These are phyloP conservation scores for Ophiosphaerella korrae DNA, from an alignment of 2,329 filamentous ascomycete genomes.

Conservation along the genomic window DNA sequence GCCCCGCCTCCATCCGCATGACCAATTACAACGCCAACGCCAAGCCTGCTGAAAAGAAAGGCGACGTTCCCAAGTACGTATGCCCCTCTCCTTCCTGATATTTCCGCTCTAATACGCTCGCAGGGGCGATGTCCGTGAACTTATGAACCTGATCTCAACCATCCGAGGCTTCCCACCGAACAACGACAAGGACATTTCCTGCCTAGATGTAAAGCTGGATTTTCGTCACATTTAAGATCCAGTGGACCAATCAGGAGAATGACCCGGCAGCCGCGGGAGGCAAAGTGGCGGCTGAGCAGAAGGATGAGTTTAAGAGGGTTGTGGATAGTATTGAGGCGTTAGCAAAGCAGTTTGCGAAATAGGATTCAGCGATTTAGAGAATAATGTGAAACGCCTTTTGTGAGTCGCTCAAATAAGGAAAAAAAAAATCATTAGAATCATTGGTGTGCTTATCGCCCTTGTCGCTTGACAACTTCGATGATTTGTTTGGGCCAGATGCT, in stretches of 20 bases:
- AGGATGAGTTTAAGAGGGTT: constrained; percentile 51
- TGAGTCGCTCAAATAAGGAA: too few species aligned
- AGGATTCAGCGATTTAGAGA: too few species aligned
- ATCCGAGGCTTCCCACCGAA: constrained; percentile 50
- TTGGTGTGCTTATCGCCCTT: too few species aligned
- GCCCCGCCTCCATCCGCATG: constrained; percentile 43
- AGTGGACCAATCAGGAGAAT: constrained; percentile 50
- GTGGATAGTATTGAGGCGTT: too few species aligned
- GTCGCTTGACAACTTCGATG: too few species aligned
- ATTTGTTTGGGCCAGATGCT: too few species aligned
- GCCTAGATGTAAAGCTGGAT: constrained; percentile 47
- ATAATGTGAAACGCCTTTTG: too few species aligned
- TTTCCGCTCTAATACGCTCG: background rate
- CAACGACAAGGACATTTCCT: constrained; percentile 48
- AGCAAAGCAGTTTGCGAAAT: too few species aligned
- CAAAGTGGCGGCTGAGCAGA: constrained; percentile 48
- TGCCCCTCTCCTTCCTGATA: background rate
- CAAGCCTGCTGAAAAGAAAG: constrained; percentile 46
- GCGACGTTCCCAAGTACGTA: constrained; percentile 40
- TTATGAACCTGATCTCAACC: constrained; percentile 44
- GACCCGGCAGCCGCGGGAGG: constrained; percentile 39
- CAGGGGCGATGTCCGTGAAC: constrained; percentile 50
- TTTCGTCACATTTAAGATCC: constrained; percentile 51
- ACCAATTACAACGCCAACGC: constrained; percentile 37
- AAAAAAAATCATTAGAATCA: too few species aligned